Base-by-base conservation (phyloP, 257 asterid genomes). In the Prunella vulgaris region DNA sequence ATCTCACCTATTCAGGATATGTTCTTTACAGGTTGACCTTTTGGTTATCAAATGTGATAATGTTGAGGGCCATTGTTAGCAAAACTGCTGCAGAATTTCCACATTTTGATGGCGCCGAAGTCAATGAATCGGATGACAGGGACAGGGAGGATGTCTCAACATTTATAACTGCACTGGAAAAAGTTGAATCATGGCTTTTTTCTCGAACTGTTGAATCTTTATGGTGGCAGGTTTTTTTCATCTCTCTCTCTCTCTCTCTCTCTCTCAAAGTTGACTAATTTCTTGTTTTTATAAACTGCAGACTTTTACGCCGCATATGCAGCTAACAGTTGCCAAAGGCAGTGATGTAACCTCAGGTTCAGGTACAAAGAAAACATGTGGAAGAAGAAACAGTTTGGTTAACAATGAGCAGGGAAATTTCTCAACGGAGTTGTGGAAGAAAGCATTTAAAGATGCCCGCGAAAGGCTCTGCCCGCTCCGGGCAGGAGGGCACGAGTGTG, bases 261-360 rank as follows among this genome's bases (percentile, higher is more conserved):
- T 58, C 32, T 61, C 51, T 52, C 8, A 7, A 33, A 14, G 28
- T 27, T 66, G 15, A 48, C 48, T 62, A 40, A 8, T 74, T 38
- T 68, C 42, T 70, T 64, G n/a, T 49, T 40, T 10, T 40, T 68
- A 49, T 18, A 21, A 61, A 40, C 44, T 82, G 83, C 92, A 91
- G 99, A 89, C 88, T 60, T 84, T 94, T 71, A 94, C 97, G 12
- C 99, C 97, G 13, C 92, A 87, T 68, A 94, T 94, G 99, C 99
- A 91, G 78, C 81, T 89, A 22, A 27, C 84, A 18, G 87, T 75
- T 70, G 82, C 90, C 59, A 91, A 79, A 70, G 44, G 65, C 52
- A 74, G 78, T 59, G 76, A 71, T 53, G 76, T 70, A 35, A 73
- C 74, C 66, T 68, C 78, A 66, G 68, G 70, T 48, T 69, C 84